Percentiles rank a stretch among this genome's conserved stretches.
These are phyloP conservation scores for Sonneratia caseolaris DNA, from an alignment of 345 rosid species.

Conservation along the genomic window DNA sequence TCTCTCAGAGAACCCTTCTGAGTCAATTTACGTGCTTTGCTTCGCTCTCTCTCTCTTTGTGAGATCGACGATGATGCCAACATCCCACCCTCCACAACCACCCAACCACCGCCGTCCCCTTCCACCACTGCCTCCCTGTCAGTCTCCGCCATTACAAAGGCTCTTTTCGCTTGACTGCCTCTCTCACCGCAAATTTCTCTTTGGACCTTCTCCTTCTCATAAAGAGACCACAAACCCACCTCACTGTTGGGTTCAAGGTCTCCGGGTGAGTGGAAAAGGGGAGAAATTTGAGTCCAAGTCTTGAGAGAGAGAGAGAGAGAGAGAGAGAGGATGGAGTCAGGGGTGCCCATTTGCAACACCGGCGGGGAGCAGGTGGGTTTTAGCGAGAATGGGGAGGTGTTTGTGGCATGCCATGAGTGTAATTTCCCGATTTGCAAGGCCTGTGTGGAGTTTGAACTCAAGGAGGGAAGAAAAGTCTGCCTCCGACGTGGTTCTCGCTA, in stretches of 20 bases:
- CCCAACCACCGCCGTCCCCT: slow-evolving; percentile 19
- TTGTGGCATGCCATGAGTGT: slow-evolving; percentile 81
- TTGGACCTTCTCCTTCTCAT: too few relatives aligned
- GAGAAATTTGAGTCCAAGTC: not conserved
- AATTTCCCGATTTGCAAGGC: slow-evolving; percentile 81
- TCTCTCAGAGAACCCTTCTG: not conserved
- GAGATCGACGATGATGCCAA: slow-evolving; percentile 6
- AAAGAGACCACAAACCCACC: not conserved
- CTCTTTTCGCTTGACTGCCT: too few relatives aligned
- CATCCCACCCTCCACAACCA: slow-evolving; percentile 14
- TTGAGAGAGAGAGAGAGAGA: not conserved
- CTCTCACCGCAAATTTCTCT: too few relatives aligned
- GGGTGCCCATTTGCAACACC: slow-evolving; percentile 62
- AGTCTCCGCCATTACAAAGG: too few relatives aligned
- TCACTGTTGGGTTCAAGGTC: not conserved
- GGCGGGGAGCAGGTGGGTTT: slow-evolving; percentile 74
- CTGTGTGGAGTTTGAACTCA: slow-evolving; percentile 73
- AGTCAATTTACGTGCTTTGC: too few relatives aligned
- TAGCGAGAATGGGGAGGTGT: slow-evolving; percentile 51
- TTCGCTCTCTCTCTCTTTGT: slow-evolving; percentile 3
- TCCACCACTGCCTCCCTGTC: not conserved
- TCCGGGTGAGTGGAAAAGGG: not conserved
- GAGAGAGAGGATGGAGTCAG: slow-evolving; percentile 63
- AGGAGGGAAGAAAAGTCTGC: slow-evolving; percentile 73
- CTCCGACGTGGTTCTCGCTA: slow-evolving; percentile 70